These are phyloP conservation scores for Guadua angustifolia DNA, from an alignment of 176 grass and related monocot species.

Conservation along the genomic window DNA sequence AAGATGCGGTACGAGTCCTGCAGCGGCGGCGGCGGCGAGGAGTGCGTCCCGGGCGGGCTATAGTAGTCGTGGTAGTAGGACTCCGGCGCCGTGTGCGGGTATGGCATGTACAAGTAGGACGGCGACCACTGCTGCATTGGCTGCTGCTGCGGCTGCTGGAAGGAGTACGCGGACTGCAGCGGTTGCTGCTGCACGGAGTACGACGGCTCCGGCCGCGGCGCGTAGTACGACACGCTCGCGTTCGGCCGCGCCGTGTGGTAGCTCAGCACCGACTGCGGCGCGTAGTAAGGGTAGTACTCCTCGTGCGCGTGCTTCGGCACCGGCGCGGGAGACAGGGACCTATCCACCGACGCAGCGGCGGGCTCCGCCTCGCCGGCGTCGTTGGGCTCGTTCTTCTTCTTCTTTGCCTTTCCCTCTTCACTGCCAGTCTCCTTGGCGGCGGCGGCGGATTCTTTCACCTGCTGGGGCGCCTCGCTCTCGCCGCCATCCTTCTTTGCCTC, in stretches of 20 bases:
- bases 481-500: constrained; percentile 47
- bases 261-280: constrained; percentile 66
- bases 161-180: neutral
- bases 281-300: constrained; percentile 32
- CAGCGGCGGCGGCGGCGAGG: constrained; percentile 32
- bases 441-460: constrained; percentile 29
- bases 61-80: constrained; percentile 50
- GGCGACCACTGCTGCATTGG: constrained; percentile 55
- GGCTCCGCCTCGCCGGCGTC: neutral
- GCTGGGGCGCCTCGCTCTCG: constrained; percentile 30
- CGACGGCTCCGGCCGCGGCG: constrained; percentile 39
- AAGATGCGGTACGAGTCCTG: constrained; percentile 63
- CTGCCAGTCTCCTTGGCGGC: constrained; percentile 37
- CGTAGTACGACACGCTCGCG: constrained; percentile 64
- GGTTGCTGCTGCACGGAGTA: constrained; percentile 40
- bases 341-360: constrained; percentile 10
- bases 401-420: constrained; percentile 33
- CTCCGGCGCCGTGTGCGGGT: constrained; percentile 41
- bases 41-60: constrained; percentile 50
- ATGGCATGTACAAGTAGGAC: constrained; percentile 54
- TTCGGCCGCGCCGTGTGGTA: constrained; percentile 65
- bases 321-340: constrained; percentile 23
- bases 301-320: constrained; percentile 8
- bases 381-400: constrained; percentile 28
- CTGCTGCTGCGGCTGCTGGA: constrained; percentile 20